Evolutionary conservation across 805 yeast genomes (phyloP).

Genomic region (Tanozyma kutaoensis): DNA sequence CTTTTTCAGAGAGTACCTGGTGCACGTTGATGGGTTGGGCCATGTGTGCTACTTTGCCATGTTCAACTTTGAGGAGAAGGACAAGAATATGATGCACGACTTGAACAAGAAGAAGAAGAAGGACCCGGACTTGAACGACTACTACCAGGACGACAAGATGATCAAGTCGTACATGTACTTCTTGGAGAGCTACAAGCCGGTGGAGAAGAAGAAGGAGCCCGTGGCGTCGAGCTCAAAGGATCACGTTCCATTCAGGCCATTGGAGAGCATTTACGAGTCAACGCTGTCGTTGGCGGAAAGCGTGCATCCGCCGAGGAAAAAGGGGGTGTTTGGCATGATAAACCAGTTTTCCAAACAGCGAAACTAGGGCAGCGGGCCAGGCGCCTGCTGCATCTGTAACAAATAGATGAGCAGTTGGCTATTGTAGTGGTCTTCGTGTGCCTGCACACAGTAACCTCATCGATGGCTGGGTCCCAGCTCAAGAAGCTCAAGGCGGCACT

Average conservation of each 20-base stretch:
- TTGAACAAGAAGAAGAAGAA: slow-evolving; percentile 9
- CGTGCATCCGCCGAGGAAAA: too few relatives aligned
- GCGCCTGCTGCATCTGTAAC: too few relatives aligned
- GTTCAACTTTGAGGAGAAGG: slow-evolving; percentile 65
- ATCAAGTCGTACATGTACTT: slow-evolving; percentile 81
- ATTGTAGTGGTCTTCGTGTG: too few relatives aligned
- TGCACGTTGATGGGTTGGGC: slow-evolving; percentile 90
- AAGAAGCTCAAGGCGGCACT: slow-evolving; percentile 70
- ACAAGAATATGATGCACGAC: slow-evolving; percentile 28
- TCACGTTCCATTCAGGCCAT: not conserved
- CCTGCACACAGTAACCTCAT: too few relatives aligned
- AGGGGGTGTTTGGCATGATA: slow-evolving; percentile 67
- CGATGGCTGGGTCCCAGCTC: slow-evolving; percentile 87
- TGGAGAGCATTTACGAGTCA: slow-evolving; percentile 7
- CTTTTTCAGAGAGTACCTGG: slow-evolving; percentile 79
- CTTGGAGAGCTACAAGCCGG: slow-evolving; percentile 54
- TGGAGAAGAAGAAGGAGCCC: not conserved
- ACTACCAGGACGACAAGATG: slow-evolving; percentile 74
- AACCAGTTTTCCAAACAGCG: slow-evolving; percentile 66
- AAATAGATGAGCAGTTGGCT: too few relatives aligned
- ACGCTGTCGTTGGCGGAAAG: not conserved
- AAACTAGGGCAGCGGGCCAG: too few relatives aligned
- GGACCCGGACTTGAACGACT: slow-evolving; percentile 3
- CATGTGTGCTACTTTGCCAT: slow-evolving; percentile 90
- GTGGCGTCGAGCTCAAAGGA: not conserved